Percentiles rank a stretch among this genome's conserved stretches.
phyloP scores from a whole-genome alignment of 2,329 filamentous ascomycete genomes.

The Paecilomyces dactylethromorphus region DNA sequence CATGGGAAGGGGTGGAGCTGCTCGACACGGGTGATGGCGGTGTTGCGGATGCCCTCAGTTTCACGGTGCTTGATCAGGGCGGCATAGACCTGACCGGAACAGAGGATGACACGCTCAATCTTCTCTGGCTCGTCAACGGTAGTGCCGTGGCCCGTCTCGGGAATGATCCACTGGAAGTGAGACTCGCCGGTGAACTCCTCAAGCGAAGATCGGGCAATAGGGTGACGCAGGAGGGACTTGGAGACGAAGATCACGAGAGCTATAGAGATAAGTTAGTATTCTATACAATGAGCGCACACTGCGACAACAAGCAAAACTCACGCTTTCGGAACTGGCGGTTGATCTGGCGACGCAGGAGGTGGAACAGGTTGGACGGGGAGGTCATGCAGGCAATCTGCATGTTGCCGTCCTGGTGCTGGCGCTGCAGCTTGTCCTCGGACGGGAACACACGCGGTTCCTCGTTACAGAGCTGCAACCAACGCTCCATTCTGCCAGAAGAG shows the following conservation, averaged over 20 bases:
- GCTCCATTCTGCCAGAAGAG: constrained; percentile 93
- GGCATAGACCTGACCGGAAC: constrained; percentile 89
- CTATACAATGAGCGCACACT: not conserved
- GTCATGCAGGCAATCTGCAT: constrained; percentile 99
- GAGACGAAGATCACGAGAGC: constrained; percentile 97
- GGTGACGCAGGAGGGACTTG: constrained; percentile 91
- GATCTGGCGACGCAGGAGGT: constrained; percentile 93
- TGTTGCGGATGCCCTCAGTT: constrained; percentile 78
- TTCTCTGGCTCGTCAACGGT: constrained; percentile 72
- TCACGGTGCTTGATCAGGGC: constrained; percentile 86
- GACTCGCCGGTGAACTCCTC: constrained; percentile 88
- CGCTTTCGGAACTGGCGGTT: constrained; percentile 99
- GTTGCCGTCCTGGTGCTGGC: constrained; percentile 99
- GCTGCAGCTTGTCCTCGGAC: constrained; percentile 76
- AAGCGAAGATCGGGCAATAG: constrained; percentile 78
- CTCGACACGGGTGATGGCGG: constrained; percentile 91
- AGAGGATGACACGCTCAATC: constrained; percentile 91
- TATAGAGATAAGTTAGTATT: constrained; percentile 27
- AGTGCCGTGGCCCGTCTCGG: constrained; percentile 75
- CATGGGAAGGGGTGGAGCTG: constrained; percentile 99
- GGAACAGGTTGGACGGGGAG: constrained; percentile 92
- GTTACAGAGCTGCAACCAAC: constrained; percentile 94
- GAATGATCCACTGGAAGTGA: constrained; percentile 95
- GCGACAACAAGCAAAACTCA: constrained; percentile 45
- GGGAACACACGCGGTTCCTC: constrained; percentile 95